Evolutionary conservation across 805 yeast genomes (phyloP).

Genomic region (Candida sakaeoensis): DNA sequence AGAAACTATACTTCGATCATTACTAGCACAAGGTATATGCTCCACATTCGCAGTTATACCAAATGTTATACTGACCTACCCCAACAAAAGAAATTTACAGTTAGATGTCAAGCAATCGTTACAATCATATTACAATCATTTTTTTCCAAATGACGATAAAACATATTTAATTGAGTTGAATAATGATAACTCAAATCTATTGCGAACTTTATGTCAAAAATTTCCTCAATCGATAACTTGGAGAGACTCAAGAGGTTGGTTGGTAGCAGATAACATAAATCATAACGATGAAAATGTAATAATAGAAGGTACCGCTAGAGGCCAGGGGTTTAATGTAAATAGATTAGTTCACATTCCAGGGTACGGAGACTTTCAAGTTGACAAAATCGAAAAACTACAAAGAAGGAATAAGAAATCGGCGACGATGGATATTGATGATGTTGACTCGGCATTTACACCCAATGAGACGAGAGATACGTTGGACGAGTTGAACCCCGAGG

Average conservation of each 20-base stretch:
- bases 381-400: constrained; percentile 53
- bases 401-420: not conserved
- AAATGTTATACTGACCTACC: constrained; percentile 62
- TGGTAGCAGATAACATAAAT: constrained; percentile 65
- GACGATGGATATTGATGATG: constrained; percentile 18
- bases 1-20: constrained; percentile 83
- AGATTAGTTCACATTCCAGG: constrained; percentile 84
- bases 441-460: constrained; percentile 22
- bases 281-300: constrained; percentile 40
- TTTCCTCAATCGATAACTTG: constrained; percentile 82
- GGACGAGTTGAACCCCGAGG: constrained; percentile 58
- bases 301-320: constrained; percentile 84
- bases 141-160: constrained; percentile 67
- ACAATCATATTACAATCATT: constrained; percentile 38
- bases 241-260: constrained; percentile 91
- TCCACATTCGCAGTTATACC: constrained; percentile 76
- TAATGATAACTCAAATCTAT: constrained; percentile 68
- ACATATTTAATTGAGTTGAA: constrained; percentile 64
- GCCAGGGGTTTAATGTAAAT: constrained; percentile 75
- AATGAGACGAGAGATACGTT: constrained; percentile 50
- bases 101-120: constrained; percentile 50
- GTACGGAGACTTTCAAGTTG: constrained; percentile 81
- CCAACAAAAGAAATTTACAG: constrained; percentile 68
- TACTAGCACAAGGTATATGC: constrained; percentile 89
- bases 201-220: constrained; percentile 78